Evolutionary conservation across 345 rosid genomes (phyloP), one percentile per base, ranked within the genome.

Genomic region (Theobroma cacao): DNA sequence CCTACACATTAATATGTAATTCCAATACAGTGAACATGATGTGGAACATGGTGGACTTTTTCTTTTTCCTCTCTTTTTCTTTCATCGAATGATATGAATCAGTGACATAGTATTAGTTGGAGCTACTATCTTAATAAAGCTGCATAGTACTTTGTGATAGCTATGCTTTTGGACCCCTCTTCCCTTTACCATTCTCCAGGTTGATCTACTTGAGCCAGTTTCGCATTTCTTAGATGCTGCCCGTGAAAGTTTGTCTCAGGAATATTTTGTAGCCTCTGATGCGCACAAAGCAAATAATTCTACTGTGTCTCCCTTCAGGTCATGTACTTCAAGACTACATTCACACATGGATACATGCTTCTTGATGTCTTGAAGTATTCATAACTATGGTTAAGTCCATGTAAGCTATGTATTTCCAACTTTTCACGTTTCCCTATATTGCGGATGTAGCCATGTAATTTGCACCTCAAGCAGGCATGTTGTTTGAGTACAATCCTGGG

Each of bases 191-290:
- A 43, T 43, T 36, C 36, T 83, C 48, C 85, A 96, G 98, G 97
- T 96, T 84, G 99, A 96, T 89, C 98, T 96, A 73, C 97, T 96
- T 78, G 99, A 96, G 86, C 99, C 99, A 11, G 97, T 92, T 38
- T 85, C 91, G 1, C 97, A 96, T 84, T 96, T 94, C 77, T 73
- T 96, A 22, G 95, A 92, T 82, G 90, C 92, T 34, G 97, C 99
- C 5, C 91, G 91, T 62, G 91, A 91, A 70, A 91, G 85, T 77
- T 82, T 96, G 89, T 84, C 87, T 59, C 79, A 88, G 72, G 87
- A 82, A 84, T 83, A 82, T 80, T 55, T 52, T 76, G 36, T 74
- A 20, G 90, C 82, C 0, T 83, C 89, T 5, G 94, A 91, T 60
- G 64, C 55, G 50, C 90, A 94, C 78, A 88, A 87, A 82, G 94